Percentiles rank a stretch among this genome's conserved stretches.
Conservation (phyloP, 805 yeast genomes). For the Pichia cephalocereana region DNA sequence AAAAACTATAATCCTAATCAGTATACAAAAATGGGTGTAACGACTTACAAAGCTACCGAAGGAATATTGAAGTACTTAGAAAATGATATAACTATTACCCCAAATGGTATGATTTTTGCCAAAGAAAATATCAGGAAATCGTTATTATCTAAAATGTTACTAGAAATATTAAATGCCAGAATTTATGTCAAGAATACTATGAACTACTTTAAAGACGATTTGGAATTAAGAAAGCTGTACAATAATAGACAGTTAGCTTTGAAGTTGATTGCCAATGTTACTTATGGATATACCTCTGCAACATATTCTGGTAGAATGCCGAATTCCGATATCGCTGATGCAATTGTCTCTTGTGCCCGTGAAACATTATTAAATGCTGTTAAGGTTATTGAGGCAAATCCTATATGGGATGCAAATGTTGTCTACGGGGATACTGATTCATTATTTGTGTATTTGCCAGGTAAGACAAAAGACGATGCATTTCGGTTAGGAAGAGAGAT, state of each 20-base stretch:
- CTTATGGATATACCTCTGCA: constrained; percentile 94
- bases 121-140: constrained; percentile 61
- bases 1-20: constrained; percentile 39
- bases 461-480: constrained; percentile 68
- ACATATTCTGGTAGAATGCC: constrained; percentile 97
- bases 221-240: constrained; percentile 44
- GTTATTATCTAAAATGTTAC: constrained; percentile 70
- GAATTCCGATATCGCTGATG: constrained; percentile 88
- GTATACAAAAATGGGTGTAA: constrained; percentile 45
- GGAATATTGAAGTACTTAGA: constrained; percentile 47
- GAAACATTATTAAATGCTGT: constrained; percentile 73
- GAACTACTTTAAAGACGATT: constrained; percentile 40
- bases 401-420: constrained; percentile 77
- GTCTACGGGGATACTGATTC: constrained; percentile 98
- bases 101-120: constrained; percentile 80
- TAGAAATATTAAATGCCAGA: constrained; percentile 73
- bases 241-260: constrained; percentile 78
- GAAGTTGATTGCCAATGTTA: constrained; percentile 87
- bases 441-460: constrained; percentile 83
- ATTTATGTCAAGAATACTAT: constrained; percentile 71
- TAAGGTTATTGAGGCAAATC: constrained; percentile 48
- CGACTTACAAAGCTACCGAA: constrained; percentile 38
- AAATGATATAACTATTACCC: constrained; percentile 59
- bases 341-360: constrained; percentile 84
- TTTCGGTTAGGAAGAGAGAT: constrained; percentile 65